Evolutionary conservation across 768 basidiomycete genomes (phyloP), one percentile per base, ranked within the genome.

Genomic region (Pleurotus platypus): DNA sequence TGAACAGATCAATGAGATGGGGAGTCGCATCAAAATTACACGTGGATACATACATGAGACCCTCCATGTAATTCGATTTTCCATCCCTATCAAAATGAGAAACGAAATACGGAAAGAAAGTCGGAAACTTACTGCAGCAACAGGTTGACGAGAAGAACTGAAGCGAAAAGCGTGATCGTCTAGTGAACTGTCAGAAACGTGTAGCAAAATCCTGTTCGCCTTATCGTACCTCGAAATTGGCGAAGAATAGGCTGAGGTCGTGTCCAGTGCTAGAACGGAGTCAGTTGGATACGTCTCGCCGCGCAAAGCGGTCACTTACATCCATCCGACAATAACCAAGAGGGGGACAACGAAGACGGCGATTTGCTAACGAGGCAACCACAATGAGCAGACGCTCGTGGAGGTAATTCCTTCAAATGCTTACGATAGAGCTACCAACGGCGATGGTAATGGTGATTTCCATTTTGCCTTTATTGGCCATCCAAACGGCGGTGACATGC

Each of bases 41-140:
- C 72, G 13, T n/a, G 27, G 5, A 49, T 20, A 65, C 72, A 16
- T 62, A 77, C 90, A 94, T 89, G 43, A 92, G 68, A 35, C 94
- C 94, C 73, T 95, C 94, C 87, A 96, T 90, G 66, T 92, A 94
- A 66, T 95, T 94, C 13, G 89, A 87, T 64, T 87, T 88, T 46
- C 93, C 93, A 60, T 92, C 89, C 73, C 85, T 83, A 62, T n/a
- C 22, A 48, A 48, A 40, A 38, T 50, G 26, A 47, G 37, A 35
- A 48, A 39, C 22, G 35, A 55, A 5, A 39, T 55, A 35, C 38
- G 26, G 12, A 49, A 43, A 9, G 13, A 42, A 49, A 39, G 46
- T 45, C 48, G 60, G 24, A 39, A 5, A 78, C 84, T 46, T 58
- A 83, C 84, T 86, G 84, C 60, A 92, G 80, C 8, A 95, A 78